Percentiles rank a stretch among this genome's conserved stretches.
These are phyloP conservation scores for Phytophthora multivora DNA, from an alignment of 352 stramenopile species.

Conservation along the genomic window DNA sequence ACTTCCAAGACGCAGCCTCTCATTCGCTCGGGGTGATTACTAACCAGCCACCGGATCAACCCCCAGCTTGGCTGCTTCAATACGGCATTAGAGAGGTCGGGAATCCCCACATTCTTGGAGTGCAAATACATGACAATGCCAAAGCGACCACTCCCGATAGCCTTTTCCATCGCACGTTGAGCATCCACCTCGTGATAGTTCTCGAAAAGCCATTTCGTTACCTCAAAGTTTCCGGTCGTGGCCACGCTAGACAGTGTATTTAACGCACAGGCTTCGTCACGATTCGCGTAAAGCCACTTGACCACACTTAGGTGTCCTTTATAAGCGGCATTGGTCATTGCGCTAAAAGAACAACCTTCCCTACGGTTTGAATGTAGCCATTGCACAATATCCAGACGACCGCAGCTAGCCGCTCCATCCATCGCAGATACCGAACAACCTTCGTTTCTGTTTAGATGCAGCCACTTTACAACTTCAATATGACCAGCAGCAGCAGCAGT, in stretches of 20 bases:
- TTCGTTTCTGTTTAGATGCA: constrained; percentile 23
- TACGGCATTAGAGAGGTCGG: background rate
- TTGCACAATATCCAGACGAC: constrained; percentile 21
- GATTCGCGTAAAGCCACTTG: constrained; percentile 28
- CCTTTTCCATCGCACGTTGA: constrained; percentile 11
- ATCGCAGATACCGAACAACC: constrained; percentile 25
- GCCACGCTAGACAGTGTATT: constrained; percentile 19
- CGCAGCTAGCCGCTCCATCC: constrained; percentile 19
- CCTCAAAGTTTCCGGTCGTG: constrained; percentile 5
- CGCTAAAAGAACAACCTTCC: constrained; percentile 18
- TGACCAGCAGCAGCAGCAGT: constrained; percentile 16
- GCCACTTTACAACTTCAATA: constrained; percentile 28
- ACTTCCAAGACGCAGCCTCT: constrained; percentile 18
- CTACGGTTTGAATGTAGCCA: constrained; percentile 24
- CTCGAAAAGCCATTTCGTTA: constrained; percentile 18
- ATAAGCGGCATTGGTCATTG: constrained; percentile 15
- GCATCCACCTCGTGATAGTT: constrained; percentile 19
- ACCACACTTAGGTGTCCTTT: constrained; percentile 21
- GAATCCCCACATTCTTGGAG: constrained; percentile 7
- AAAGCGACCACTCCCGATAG: constrained; percentile 17
- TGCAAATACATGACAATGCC: constrained; percentile 26
- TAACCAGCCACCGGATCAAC: constrained; percentile 20
- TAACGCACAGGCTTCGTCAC: constrained; percentile 12
- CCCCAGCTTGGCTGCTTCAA: constrained; percentile 14
- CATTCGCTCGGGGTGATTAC: constrained; percentile 9